These are phyloP conservation scores for Fragilaria crotonensis DNA, from an alignment of 108 stramenopile genomes.

Conservation along the genomic window DNA sequence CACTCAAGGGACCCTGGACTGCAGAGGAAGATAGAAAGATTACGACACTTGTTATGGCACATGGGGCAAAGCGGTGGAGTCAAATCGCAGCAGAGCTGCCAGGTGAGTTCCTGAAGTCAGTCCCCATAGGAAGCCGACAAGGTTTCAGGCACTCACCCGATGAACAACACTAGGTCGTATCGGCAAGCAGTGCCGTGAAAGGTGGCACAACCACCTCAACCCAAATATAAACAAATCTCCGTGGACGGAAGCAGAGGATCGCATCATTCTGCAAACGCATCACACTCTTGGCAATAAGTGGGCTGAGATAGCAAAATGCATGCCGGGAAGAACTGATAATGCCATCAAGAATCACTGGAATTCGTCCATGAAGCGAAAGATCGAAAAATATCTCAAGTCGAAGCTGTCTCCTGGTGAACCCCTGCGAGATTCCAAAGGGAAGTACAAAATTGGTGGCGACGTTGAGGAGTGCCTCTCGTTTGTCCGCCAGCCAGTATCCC, in stretches of 20 bases:
- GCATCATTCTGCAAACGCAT: slow-evolving; percentile 54
- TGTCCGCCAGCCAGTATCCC: slow-evolving; percentile 21
- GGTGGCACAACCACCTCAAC: slow-evolving; percentile 96
- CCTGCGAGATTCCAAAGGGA: slow-evolving; percentile 33
- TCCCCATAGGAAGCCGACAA: background rate
- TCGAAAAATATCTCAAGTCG: slow-evolving; percentile 61
- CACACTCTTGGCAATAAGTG: slow-evolving; percentile 39
- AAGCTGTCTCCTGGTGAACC: slow-evolving; percentile 36
- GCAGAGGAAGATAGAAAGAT: slow-evolving; percentile 83
- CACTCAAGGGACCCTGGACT: slow-evolving; percentile 83
- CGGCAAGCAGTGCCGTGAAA: slow-evolving; percentile 98
- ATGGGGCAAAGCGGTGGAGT: slow-evolving; percentile 81
- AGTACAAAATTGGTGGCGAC: slow-evolving; percentile 60
- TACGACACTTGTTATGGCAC: slow-evolving; percentile 48
- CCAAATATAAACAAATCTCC: slow-evolving; percentile 83
- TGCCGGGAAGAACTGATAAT: slow-evolving; percentile 95
- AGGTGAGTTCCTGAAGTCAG: slow-evolving; percentile 26
- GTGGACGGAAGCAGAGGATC: slow-evolving; percentile 84
- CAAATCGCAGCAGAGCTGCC: slow-evolving; percentile 80
- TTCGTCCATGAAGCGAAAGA: slow-evolving; percentile 79
- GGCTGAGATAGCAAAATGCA: slow-evolving; percentile 81
- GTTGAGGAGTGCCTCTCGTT: slow-evolving; percentile 67
- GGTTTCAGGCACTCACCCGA: background rate
- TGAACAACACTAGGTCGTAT: slow-evolving; percentile 49
- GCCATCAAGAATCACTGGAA: slow-evolving; percentile 98